Evolutionary conservation across 1,139 yeast species (phyloP).

Genomic region (Suhomyces atakaporum): DNA sequence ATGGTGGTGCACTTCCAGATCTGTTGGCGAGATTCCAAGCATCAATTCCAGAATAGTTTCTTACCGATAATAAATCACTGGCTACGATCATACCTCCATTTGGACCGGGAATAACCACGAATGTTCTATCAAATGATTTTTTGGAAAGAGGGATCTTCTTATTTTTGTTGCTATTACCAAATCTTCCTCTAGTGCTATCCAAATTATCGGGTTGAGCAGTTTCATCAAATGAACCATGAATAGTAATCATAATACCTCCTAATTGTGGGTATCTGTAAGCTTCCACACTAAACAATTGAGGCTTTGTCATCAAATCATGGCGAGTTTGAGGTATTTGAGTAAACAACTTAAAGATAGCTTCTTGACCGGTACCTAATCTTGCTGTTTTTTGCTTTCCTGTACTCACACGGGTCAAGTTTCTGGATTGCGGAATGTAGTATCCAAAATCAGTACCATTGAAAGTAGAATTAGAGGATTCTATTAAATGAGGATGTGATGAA

Average conservation of each 20-base stretch:
- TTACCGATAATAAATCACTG: slow-evolving; percentile 72
- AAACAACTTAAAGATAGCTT: slow-evolving; percentile 62
- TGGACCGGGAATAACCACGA: slow-evolving; percentile 75
- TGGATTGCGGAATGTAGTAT: slow-evolving; percentile 65
- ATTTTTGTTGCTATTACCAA: slow-evolving; percentile 21
- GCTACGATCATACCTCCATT: slow-evolving; percentile 77
- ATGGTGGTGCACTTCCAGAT: slow-evolving; percentile 15
- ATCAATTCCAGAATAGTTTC: slow-evolving; percentile 59
- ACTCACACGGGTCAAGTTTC: slow-evolving; percentile 74
- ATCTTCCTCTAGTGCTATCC: slow-evolving; percentile 34
- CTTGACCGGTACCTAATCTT: slow-evolving; percentile 72
- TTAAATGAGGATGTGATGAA: slow-evolving; percentile 52
- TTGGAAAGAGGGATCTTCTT: slow-evolving; percentile 50
- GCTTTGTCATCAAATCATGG: slow-evolving; percentile 65
- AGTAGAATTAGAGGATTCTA: slow-evolving; percentile 37
- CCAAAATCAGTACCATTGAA: slow-evolving; percentile 54
- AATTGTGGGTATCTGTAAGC: slow-evolving; percentile 71
- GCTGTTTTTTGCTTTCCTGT: slow-evolving; percentile 54
- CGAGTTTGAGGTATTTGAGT: slow-evolving; percentile 70
- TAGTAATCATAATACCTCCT: slow-evolving; percentile 70
- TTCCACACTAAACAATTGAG: slow-evolving; percentile 75
- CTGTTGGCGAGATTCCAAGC: slow-evolving; percentile 50
- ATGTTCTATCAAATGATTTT: slow-evolving; percentile 86
- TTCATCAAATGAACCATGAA: slow-evolving; percentile 88
- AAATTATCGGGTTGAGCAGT: slow-evolving; percentile 50